These are phyloP conservation scores for Plasmodium billcollinsi DNA, from an alignment of 169 alveolate species.

Conservation along the genomic window DNA sequence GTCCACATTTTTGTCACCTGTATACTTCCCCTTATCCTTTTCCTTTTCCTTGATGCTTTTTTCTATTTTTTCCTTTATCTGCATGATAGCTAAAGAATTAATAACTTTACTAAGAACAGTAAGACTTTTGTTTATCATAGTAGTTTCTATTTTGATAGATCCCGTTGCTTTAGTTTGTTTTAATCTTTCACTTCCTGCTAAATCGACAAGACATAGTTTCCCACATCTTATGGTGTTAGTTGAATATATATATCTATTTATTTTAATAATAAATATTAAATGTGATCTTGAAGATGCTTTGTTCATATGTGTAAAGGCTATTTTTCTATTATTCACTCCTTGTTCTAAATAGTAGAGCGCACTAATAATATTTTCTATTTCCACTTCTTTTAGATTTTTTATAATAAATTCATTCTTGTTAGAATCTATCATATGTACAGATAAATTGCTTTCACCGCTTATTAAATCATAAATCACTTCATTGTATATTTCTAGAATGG, in stretches of 20 bases:
- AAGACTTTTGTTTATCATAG: slow-evolving; percentile 84
- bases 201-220: slow-evolving; percentile 84
- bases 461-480: slow-evolving; percentile 81
- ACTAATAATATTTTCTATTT: slow-evolving; percentile 38
- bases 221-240: slow-evolving; percentile 87
- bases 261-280: slow-evolving; percentile 79
- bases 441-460: slow-evolving; percentile 45
- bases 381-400: slow-evolving; percentile 69
- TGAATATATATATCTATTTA: slow-evolving; percentile 66
- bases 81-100: slow-evolving; percentile 80
- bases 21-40: background rate
- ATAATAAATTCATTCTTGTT: slow-evolving; percentile 54
- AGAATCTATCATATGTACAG: slow-evolving; percentile 48
- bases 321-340: slow-evolving; percentile 78
- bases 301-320: slow-evolving; percentile 82
- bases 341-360: slow-evolving; percentile 49
- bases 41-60: background rate
- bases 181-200: slow-evolving; percentile 90
- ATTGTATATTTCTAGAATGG: slow-evolving; percentile 81
- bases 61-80: slow-evolving; percentile 77
- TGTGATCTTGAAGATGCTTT: slow-evolving; percentile 83
- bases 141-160: slow-evolving; percentile 85
- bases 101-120: slow-evolving; percentile 86
- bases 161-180: slow-evolving; percentile 89
- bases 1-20: too few species aligned